Percentiles rank a stretch among this genome's conserved stretches.
phyloP scores from a whole-genome alignment of 495 filamentous ascomycete species.

The Hypoxylon trugodes region DNA sequence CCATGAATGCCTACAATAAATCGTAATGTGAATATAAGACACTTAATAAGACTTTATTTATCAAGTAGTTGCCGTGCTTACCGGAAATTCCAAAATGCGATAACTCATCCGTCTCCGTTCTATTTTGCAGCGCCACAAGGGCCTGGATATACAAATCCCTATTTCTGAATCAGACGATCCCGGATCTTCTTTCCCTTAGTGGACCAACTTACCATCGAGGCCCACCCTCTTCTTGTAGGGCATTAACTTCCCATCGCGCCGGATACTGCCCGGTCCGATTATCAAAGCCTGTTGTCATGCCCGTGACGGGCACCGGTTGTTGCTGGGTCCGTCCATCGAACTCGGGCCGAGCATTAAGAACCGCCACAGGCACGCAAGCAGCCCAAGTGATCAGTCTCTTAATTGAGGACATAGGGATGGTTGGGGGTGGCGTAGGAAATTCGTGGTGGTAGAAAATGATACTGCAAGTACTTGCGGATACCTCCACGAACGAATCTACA shows the following conservation, averaged over 20 bases:
- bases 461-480: background rate
- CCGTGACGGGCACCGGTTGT: conserved; percentile 44
- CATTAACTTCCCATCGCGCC: conserved; percentile 50
- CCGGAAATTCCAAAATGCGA: conserved; percentile 61
- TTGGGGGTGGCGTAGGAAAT: background rate
- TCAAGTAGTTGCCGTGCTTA: conserved; percentile 32
- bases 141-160: conserved; percentile 59
- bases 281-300: conserved; percentile 50
- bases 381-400: conserved; percentile 2
- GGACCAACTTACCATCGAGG: conserved; percentile 49
- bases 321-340: conserved; percentile 5
- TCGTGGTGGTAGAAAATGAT: background rate
- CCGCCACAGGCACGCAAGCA: background rate
- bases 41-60: background rate
- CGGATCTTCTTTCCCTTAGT: conserved; percentile 5
- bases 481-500: background rate
- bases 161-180: background rate
- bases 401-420: conserved; percentile 3
- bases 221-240: conserved; percentile 45
- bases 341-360: background rate
- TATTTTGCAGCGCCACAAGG: conserved; percentile 50
- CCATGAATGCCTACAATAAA: conserved; percentile 58
- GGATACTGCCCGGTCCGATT: conserved; percentile 45
- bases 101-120: conserved; percentile 49
- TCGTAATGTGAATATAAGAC: background rate